phyloP scores from a whole-genome alignment of 1,284 basidiomycete genomes.

The Microbotryum scabiosae region DNA sequence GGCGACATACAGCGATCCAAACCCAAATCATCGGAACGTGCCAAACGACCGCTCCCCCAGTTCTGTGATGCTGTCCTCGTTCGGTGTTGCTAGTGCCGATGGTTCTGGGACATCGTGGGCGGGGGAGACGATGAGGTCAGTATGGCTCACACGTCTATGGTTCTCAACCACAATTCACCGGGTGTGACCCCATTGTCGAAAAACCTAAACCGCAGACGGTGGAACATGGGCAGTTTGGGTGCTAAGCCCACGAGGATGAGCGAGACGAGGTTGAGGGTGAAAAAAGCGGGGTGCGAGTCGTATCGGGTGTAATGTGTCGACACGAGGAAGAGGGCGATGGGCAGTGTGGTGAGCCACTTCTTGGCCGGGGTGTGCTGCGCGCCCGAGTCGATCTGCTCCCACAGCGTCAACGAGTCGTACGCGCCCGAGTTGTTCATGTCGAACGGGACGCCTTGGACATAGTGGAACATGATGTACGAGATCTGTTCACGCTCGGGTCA shows the following conservation, averaged over 20 bases:
- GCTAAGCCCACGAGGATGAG: slow-evolving; percentile 73
- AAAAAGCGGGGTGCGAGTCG: slow-evolving; percentile 84
- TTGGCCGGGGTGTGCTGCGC: slow-evolving; percentile 97
- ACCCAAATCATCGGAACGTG: too few species aligned
- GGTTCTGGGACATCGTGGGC: not conserved
- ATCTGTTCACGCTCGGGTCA: slow-evolving; percentile 48
- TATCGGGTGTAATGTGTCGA: slow-evolving; percentile 88
- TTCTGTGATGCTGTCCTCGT: not conserved
- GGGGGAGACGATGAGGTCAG: not conserved
- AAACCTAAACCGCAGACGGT: slow-evolving; percentile 35
- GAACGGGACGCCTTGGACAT: slow-evolving; percentile 94
- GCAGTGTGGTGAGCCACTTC: slow-evolving; percentile 91
- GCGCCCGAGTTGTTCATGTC: slow-evolving; percentile 60
- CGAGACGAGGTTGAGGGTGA: slow-evolving; percentile 81
- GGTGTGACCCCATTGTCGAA: slow-evolving; percentile 24
- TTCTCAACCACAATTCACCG: slow-evolving; percentile 4
- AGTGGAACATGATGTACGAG: slow-evolving; percentile 97
- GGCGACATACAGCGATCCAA: too few species aligned
- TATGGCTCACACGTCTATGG: not conserved
- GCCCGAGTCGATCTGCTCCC: slow-evolving; percentile 99
- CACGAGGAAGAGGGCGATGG: slow-evolving; percentile 82
- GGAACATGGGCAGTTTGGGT: slow-evolving; percentile 87
- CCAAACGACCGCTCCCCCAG: too few species aligned
- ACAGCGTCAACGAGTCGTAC: slow-evolving; percentile 93
- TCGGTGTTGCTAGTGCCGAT: not conserved